These are phyloP conservation scores for Lenwebbia sp. DNA, from an alignment of 345 rosid species.

Conservation along the genomic window DNA sequence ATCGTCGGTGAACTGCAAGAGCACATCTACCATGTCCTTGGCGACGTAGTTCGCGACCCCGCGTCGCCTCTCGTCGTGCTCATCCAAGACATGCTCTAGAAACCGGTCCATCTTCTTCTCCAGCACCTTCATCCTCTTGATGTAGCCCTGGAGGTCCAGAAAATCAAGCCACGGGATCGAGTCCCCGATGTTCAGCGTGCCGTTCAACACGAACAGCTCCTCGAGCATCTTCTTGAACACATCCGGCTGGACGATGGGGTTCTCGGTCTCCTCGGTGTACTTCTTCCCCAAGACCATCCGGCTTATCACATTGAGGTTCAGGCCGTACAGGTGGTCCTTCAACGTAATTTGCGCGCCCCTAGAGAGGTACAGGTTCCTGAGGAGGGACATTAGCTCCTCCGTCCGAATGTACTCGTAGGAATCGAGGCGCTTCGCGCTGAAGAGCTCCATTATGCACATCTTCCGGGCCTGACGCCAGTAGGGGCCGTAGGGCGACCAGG, in stretches of 20 bases:
- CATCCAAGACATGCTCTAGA: slow-evolving; percentile 50
- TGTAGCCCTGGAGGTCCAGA: slow-evolving; percentile 58
- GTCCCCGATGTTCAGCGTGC: slow-evolving; percentile 48
- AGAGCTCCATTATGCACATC: slow-evolving; percentile 47
- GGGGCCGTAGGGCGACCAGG: slow-evolving; percentile 55
- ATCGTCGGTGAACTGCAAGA: slow-evolving; percentile 50
- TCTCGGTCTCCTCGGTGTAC: slow-evolving; percentile 21
- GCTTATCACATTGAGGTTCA: slow-evolving; percentile 50
- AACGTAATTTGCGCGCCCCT: slow-evolving; percentile 6
- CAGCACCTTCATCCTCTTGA: slow-evolving; percentile 52
- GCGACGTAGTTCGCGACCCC: slow-evolving; percentile 25
- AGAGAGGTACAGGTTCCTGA: slow-evolving; percentile 4
- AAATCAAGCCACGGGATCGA: slow-evolving; percentile 52
- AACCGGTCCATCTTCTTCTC: slow-evolving; percentile 46
- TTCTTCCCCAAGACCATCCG: slow-evolving; percentile 57
- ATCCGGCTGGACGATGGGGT: slow-evolving; percentile 24
- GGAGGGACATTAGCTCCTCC: slow-evolving; percentile 28
- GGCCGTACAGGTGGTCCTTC: slow-evolving; percentile 29
- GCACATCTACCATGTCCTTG: slow-evolving; percentile 58
- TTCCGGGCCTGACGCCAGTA: slow-evolving; percentile 66
- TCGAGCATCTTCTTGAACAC: slow-evolving; percentile 65
- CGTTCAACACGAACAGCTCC: slow-evolving; percentile 52
- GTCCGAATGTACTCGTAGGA: slow-evolving; percentile 44
- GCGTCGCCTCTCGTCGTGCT: slow-evolving; percentile 30
- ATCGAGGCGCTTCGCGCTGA: slow-evolving; percentile 45